Evolutionary conservation across 2,329 filamentous ascomycete genomes (phyloP), one percentile per base, ranked within the genome.

Genomic region (Teratosphaeria destructans): DNA sequence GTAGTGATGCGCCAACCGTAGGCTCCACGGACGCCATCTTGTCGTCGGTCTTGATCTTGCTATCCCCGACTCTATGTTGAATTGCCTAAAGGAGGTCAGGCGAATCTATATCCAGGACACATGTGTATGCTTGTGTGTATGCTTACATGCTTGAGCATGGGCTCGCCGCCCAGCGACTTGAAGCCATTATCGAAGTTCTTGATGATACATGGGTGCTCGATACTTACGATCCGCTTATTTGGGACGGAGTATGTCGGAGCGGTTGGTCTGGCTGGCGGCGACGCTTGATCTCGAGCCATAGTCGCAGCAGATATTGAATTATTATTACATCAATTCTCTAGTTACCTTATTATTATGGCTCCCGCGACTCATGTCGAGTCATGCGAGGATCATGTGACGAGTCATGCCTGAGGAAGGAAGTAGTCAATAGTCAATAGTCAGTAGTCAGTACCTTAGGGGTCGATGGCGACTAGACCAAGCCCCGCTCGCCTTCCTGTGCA

Each of bases 201-300:
- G 67, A 88, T 74, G 58, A 87, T 79, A 69, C 82, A 84, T 57
- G 86, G 86, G 73, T 88, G 85, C 68, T 89, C 86, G 54, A 89
- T 78, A 62, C 79, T 80, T 58, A 86, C 78, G 55, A 88, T 75
- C 57, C 78, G 75, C 62, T 78, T 75, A 43, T 73, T 65, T 2
- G 82, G 81, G 47, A 87, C 76, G 8, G 68, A 61, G 67, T 81
- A 81, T 69, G 76, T 78, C 0, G 81, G 78, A 53, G 59, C 57
- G 8, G 32, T 6, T 14, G 55, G 8, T 23, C 43, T n/a, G 16
- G 16, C 43, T 19, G 43, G 43, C 43, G 43, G n/a, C 6, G 43
- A 19, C 43, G 43, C 19, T 49, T 26, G 16, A 23, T 49, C 16
- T 49, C 5, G 43, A 19, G 43, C 43, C 43, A 49, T 49, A 6